A percentile compares a stretch with the other conserved stretches of the same genome.
Conservation (phyloP, 805 yeast genomes). For the Starmerella sirachaensis region DNA sequence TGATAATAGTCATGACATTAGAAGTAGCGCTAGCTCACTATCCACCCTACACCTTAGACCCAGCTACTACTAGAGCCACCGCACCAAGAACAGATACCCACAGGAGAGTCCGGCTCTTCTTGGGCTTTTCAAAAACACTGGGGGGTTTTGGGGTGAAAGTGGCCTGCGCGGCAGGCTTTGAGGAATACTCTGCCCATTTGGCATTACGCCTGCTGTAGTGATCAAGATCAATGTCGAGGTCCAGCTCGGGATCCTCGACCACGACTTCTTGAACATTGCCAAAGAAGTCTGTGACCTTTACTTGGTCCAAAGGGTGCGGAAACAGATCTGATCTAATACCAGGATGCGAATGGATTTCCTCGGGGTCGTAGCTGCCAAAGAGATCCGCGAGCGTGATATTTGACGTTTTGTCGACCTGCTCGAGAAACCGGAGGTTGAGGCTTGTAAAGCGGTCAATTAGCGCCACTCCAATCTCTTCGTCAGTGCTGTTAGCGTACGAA, state of each 20-base stretch:
- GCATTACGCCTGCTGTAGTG: constrained; percentile 23
- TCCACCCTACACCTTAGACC: constrained; percentile 1
- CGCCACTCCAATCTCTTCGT: constrained; percentile 91
- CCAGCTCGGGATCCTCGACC: constrained; percentile 41
- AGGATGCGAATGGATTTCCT: constrained; percentile 77
- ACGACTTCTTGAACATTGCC: constrained; percentile 80
- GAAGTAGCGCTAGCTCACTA: too few relatives aligned
- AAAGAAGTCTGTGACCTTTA: constrained; percentile 80
- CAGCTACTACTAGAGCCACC: not conserved
- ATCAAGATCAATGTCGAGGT: constrained; percentile 17
- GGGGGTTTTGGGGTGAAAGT: not conserved
- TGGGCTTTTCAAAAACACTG: not conserved
- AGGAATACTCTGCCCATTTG: not conserved
- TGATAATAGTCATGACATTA: constrained; percentile 30
- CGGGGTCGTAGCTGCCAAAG: constrained; percentile 73
- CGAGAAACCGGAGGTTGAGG: constrained; percentile 78
- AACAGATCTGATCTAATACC: constrained; percentile 83
- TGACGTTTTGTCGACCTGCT: constrained; percentile 65
- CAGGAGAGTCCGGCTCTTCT: not conserved
- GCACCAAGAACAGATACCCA: constrained; percentile 3
- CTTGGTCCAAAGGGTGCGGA: constrained; percentile 51
- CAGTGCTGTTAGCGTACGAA: constrained; percentile 92
- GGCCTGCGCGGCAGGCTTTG: not conserved
- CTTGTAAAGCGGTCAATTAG: constrained; percentile 95
- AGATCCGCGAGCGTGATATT: constrained; percentile 66